Percentiles rank a stretch among this genome's conserved stretches.
Conservation (phyloP, 768 basidiomycete genomes). For the Boletales sp. region DNA sequence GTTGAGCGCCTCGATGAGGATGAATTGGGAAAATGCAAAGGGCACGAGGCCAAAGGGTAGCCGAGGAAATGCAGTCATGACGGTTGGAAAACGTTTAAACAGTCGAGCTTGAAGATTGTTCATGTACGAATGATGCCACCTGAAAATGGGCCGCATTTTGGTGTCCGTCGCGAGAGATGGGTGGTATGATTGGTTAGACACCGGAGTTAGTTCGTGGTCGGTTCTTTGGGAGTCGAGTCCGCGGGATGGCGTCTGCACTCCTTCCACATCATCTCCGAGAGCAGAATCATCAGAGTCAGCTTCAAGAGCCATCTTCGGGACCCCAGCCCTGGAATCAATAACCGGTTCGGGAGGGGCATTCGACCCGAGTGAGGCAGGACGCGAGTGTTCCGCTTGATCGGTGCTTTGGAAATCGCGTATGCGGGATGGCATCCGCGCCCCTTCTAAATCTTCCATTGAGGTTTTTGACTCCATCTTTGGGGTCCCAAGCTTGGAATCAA, state of each 20-base stretch:
- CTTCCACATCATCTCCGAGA: no score
- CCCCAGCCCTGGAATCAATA: not conserved
- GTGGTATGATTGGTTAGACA: no score
- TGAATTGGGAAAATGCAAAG: conserved; percentile 94
- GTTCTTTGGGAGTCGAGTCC: no score
- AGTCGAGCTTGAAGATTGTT: not conserved
- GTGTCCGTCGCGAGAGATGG: not conserved
- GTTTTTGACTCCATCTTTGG: no score
- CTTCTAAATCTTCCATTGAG: not conserved
- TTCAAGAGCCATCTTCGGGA: no score
- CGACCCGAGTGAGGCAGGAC: not conserved
- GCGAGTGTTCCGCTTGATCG: no score
- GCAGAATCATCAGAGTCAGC: no score
- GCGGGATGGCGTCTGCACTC: no score
- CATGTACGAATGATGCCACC: not conserved
- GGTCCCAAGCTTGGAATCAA: not conserved
- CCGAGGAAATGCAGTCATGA: conserved; percentile 58
- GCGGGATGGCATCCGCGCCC: no score
- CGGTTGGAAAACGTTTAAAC: conserved; percentile 60
- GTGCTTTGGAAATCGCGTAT: no score
- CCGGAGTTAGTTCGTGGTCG: no score
- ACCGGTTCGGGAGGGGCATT: not conserved
- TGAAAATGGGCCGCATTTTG: not conserved
- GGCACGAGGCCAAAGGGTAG: conserved; percentile 82
- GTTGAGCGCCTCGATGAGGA: conserved; percentile 82